Conservation (phyloP, 768 basidiomycete genomes). For the Mycena galopus region DNA sequence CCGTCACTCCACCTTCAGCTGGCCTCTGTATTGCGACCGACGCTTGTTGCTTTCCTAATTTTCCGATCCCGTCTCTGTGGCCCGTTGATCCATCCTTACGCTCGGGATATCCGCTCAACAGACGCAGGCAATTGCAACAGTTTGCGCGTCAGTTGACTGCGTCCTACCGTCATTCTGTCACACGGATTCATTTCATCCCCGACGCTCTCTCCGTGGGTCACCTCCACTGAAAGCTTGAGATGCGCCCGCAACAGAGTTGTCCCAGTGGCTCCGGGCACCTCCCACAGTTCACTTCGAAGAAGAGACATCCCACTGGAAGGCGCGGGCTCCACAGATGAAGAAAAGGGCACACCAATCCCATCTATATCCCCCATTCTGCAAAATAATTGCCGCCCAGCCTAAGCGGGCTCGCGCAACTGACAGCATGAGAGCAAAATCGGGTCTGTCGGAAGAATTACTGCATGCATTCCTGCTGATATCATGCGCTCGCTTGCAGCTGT, state of each 20-base stretch:
- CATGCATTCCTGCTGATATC: background rate
- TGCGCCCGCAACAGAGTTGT: background rate
- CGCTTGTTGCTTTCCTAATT: background rate
- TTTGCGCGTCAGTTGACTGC: background rate
- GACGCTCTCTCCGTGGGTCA: background rate
- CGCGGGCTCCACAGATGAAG: background rate
- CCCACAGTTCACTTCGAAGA: background rate
- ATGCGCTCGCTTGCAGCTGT: background rate
- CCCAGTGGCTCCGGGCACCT: background rate
- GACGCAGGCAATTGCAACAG: background rate
- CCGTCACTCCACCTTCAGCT: background rate
- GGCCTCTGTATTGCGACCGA: background rate
- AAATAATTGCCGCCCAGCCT: background rate
- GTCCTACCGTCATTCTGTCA: constrained; percentile 4
- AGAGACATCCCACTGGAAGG: background rate
- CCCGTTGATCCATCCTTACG: too few relatives aligned
- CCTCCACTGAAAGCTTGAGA: background rate
- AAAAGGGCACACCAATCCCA: background rate
- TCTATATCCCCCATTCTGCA: background rate
- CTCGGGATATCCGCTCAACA: background rate
- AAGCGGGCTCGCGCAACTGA: background rate
- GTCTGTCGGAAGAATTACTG: background rate
- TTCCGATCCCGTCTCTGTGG: background rate
- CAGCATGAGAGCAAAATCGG: background rate
- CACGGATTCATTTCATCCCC: background rate